A percentile compares a stretch with the other conserved stretches of the same genome.
phyloP scores from a whole-genome alignment of 2,329 filamentous ascomycete species.

The Aspergillus candidus region DNA sequence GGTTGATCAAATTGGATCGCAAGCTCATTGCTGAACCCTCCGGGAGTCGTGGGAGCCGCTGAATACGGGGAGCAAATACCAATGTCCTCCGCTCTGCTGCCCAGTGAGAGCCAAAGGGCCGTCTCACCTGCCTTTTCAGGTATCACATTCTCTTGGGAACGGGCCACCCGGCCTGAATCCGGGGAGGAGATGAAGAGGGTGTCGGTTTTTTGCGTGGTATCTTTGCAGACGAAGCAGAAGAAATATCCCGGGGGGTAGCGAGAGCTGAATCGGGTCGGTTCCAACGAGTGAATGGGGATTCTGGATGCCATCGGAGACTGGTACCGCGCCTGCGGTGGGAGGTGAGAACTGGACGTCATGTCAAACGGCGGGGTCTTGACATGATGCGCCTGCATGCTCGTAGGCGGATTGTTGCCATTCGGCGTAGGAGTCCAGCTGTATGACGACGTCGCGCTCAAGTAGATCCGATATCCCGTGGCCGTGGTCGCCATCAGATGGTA shows the following conservation, averaged over 20 bases:
- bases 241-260: constrained; percentile 85
- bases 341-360: constrained; percentile 20
- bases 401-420: constrained; percentile 63
- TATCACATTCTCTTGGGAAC: constrained; percentile 45
- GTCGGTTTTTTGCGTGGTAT: constrained; percentile 56
- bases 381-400: constrained; percentile 96
- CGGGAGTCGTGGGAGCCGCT: constrained; percentile 58
- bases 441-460: constrained; percentile 81
- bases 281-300: constrained; percentile 41
- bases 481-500: constrained; percentile 88
- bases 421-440: constrained; percentile 49
- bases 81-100: constrained; percentile 68
- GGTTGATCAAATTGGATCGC: constrained; percentile 89
- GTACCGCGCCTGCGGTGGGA: constrained; percentile 22
- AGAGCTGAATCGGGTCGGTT: constrained; percentile 35
- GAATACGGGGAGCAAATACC: constrained; percentile 70
- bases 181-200: constrained; percentile 77
- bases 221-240: constrained; percentile 69
- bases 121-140: constrained; percentile 67
- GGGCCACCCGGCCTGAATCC: constrained; percentile 77
- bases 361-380: constrained; percentile 79
- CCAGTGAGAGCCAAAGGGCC: constrained; percentile 71
- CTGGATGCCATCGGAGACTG: constrained; percentile 43
- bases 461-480: constrained; percentile 82
- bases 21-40: constrained; percentile 89